Evolutionary conservation across 2,329 filamentous ascomycete genomes (phyloP).

Genomic region (Curvularia lunata): DNA sequence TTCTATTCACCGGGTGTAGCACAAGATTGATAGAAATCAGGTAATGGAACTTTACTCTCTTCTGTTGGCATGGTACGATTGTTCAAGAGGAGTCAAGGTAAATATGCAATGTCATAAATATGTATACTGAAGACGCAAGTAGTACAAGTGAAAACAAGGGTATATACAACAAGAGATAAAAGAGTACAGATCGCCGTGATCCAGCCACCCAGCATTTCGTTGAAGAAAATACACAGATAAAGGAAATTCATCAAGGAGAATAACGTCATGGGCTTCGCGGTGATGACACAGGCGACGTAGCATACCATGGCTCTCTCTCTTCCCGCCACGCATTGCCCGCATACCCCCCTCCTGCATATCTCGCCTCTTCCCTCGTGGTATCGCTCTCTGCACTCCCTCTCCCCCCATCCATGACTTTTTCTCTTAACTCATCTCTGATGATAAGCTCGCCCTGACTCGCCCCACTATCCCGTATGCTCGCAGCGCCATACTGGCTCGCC

Average conservation of each 20-base stretch:
- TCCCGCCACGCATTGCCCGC: constrained; percentile 7
- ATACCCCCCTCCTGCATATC: constrained; percentile 3
- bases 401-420: constrained; percentile 11
- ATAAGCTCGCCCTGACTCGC: constrained; percentile 11
- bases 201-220: not conserved
- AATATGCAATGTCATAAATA: not conserved
- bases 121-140: not conserved
- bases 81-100: no score
- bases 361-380: constrained; percentile 12
- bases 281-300: not conserved
- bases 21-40: no score
- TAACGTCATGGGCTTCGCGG: not conserved
- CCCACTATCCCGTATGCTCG: constrained; percentile 15
- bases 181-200: not conserved
- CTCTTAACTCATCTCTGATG: constrained; percentile 11
- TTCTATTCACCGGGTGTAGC: no score
- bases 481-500: not conserved
- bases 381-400: constrained; percentile 15
- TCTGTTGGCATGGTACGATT: no score
- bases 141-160: not conserved
- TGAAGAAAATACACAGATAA: not conserved
- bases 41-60: no score
- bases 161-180: not conserved
- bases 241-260: not conserved
- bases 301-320: constrained; percentile 1